A percentile compares a stretch with the other conserved stretches of the same genome.
Evolutionary conservation across 192 early-diverging fungal genomes (phyloP).

Genomic region (Dimargaris xerosporica): DNA sequence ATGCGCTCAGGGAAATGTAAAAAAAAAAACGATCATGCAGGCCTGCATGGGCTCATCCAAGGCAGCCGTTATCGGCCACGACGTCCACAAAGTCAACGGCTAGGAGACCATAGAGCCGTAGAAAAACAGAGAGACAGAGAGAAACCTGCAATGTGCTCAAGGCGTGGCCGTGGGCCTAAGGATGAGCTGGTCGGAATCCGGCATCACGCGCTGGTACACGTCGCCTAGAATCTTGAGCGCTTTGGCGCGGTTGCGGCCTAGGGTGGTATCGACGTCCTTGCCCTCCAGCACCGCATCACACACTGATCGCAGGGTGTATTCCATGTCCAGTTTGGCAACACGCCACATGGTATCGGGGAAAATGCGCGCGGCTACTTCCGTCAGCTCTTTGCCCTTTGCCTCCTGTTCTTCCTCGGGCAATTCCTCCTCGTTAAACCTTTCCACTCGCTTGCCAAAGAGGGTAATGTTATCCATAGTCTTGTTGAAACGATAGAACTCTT

Average conservation of each 20-base stretch:
- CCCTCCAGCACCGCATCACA: slow-evolving; percentile 76
- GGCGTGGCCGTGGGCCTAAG: too few relatives aligned
- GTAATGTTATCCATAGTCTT: slow-evolving; percentile 80
- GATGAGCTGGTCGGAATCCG: slow-evolving; percentile 43
- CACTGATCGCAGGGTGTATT: slow-evolving; percentile 77
- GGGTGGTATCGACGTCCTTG: slow-evolving; percentile 34
- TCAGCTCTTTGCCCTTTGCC: slow-evolving; percentile 70
- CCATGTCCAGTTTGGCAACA: slow-evolving; percentile 88
- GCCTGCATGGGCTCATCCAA: too few relatives aligned
- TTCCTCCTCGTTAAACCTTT: too few relatives aligned
- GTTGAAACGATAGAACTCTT: slow-evolving; percentile 78
- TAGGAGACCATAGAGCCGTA: too few relatives aligned
- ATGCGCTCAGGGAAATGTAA: too few relatives aligned
- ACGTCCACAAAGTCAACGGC: too few relatives aligned
- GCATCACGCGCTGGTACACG: slow-evolving; percentile 55
- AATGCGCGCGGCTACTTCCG: slow-evolving; percentile 51
- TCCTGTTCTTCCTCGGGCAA: slow-evolving; percentile 73
- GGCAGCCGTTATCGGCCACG: too few relatives aligned
- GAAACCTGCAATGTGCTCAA: too few relatives aligned
- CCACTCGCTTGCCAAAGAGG: slow-evolving; percentile 83
- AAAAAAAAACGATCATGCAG: too few relatives aligned
- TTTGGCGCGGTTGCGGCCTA: slow-evolving; percentile 46
- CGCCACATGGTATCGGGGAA: slow-evolving; percentile 85
- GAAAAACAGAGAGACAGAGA: too few relatives aligned
- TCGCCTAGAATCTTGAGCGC: slow-evolving; percentile 76